Evolutionary conservation across 2,329 filamentous ascomycete species (phyloP), one percentile per base, ranked within the genome.

Genomic region (Cladosporium colombiae): DNA sequence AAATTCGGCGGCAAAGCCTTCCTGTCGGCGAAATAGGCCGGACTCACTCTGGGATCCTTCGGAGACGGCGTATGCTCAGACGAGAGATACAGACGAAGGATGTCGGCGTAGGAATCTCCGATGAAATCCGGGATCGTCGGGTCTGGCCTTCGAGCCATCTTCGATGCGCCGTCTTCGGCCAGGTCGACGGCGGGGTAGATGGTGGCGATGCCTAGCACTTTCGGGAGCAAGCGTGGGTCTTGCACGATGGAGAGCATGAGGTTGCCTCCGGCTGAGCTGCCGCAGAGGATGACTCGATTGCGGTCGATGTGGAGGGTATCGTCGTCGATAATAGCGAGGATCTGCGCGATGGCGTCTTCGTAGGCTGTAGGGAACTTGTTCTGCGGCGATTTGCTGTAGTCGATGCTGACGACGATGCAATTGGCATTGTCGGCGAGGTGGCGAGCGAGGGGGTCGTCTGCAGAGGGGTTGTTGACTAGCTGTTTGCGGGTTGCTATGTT

Each of bases 191-290:
- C 73, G 1, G 83, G 80, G 67, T 83, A 85, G 52, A 83, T 74
- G 3, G 80, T 74, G 8, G 84, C 70, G 0, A 79, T 75, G 0
- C 79, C 82, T 5, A 72, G 69, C 14, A 81, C 2, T 16, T 62
- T 66, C 16, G 59, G 49, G 16, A 66, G 13, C 70, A 71, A 3
- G 70, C 72, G 35, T 73, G 71, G 37, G 84, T 68, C 16, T 68
- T 84, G 81, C 16, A 77, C 70, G 0, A 78, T 78, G 7, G 77
- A 73, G 0, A 85, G 74, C 0, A 79, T 70, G 0, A 86, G 75
- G 70, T 84, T 85, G 1, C 79, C 84, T 29, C 84, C 84, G 0
- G 84, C 83, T 37, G 81, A 83, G 73, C 82, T 85, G 11, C 84
- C 84, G 1, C 75, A 78, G 0, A 86, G 67, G 0, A 79, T 78